Percentiles rank a stretch among this genome's conserved stretches.
phyloP scores from a whole-genome alignment of 2,329 filamentous ascomycete genomes.

The Penicillium sp. region DNA sequence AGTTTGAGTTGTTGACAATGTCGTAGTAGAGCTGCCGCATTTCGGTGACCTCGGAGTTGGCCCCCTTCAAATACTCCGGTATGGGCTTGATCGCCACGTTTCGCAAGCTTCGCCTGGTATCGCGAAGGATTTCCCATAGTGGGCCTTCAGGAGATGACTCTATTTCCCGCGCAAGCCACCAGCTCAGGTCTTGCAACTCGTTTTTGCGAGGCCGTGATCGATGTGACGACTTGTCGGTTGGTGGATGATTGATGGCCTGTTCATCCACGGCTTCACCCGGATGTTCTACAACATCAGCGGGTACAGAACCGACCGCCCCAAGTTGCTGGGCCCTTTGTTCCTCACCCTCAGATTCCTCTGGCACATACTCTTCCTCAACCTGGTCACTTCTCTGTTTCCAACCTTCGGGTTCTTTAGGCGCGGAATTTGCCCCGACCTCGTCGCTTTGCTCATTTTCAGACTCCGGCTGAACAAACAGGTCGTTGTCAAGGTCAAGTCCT shows the following conservation, averaged over 20 bases:
- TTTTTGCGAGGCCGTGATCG: not conserved
- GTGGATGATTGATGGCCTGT: not conserved
- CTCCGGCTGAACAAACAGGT: not conserved
- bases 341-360: not conserved
- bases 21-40: conserved; percentile 9
- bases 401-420: not conserved
- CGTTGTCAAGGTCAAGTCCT: not conserved
- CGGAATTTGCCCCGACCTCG: not conserved
- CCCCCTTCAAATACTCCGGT: conserved; percentile 1
- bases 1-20: not conserved
- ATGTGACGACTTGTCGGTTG: not conserved
- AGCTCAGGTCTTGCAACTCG: not conserved
- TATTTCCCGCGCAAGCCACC: conserved; percentile 8
- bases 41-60: not conserved
- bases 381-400: not conserved
- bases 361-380: not conserved
- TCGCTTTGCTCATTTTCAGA: not conserved
- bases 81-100: not conserved
- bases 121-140: conserved; percentile 2
- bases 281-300: not conserved
- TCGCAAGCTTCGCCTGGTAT: not conserved
- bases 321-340: not conserved
- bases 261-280: not conserved
- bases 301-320: not conserved
- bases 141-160: not conserved